Evolutionary conservation across 108 stramenopile species (phyloP).

Genomic region (Craspedostauros australis): DNA sequence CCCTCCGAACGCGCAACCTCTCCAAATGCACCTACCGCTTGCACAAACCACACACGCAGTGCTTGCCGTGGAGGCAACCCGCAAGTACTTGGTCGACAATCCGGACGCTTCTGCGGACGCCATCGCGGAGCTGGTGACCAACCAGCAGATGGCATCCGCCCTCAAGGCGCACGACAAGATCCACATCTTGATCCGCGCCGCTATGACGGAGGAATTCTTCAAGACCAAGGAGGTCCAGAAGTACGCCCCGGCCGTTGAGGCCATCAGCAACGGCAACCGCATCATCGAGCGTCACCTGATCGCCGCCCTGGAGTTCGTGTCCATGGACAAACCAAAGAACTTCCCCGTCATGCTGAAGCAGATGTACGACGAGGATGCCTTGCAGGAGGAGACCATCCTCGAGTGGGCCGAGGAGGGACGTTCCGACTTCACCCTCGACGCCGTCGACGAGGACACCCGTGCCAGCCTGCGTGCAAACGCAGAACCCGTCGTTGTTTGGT

Average conservation of each 20-base stretch:
- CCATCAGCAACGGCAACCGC: slow-evolving; percentile 62
- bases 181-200: slow-evolving; percentile 72
- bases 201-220: slow-evolving; percentile 73
- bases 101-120: slow-evolving; percentile 55
- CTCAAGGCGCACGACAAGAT: slow-evolving; percentile 88
- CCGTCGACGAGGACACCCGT: slow-evolving; percentile 74
- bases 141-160: slow-evolving; percentile 92
- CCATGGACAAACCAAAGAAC: slow-evolving; percentile 79
- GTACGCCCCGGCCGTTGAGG: slow-evolving; percentile 44
- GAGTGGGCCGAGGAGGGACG: slow-evolving; percentile 88
- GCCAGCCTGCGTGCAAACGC: slow-evolving; percentile 71
- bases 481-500: slow-evolving; percentile 85
- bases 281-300: slow-evolving; percentile 87
- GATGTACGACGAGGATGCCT: slow-evolving; percentile 83
- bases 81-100: slow-evolving; percentile 66
- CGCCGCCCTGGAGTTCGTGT: slow-evolving; percentile 63
- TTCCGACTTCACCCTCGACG: slow-evolving; percentile 61
- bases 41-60: slow-evolving; percentile 29
- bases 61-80: slow-evolving; percentile 74
- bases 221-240: slow-evolving; percentile 78
- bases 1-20: too few species aligned
- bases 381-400: slow-evolving; percentile 86
- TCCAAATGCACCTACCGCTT: too few species aligned
- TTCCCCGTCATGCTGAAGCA: slow-evolving; percentile 89
- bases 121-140: slow-evolving; percentile 71